Evolutionary conservation across 345 rosid genomes (phyloP).

Genomic region (Noccaea bulbosa): DNA sequence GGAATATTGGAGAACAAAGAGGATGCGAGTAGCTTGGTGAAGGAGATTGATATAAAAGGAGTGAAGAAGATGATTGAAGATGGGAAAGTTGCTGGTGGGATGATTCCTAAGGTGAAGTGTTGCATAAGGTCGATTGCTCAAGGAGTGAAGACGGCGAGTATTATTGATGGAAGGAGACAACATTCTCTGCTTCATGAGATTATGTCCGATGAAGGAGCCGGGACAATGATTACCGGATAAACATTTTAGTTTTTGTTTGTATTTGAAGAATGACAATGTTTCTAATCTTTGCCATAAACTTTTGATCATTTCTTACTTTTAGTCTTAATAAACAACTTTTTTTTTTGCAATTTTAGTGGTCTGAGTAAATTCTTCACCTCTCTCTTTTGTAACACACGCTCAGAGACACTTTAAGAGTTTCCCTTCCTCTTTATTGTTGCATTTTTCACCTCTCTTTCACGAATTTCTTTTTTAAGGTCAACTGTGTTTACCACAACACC

Average conservation of each 20-base stretch:
- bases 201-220: conserved; percentile 92
- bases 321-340: too few species aligned
- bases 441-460: too few species aligned
- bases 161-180: conserved; percentile 81
- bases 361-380: too few species aligned
- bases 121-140: conserved; percentile 84
- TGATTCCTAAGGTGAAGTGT: conserved; percentile 93
- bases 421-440: too few species aligned
- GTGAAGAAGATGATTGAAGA: conserved; percentile 77
- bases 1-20: conserved; percentile 72
- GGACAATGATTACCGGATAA: conserved; percentile 89
- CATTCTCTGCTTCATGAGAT: conserved; percentile 89
- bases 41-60: conserved; percentile 84
- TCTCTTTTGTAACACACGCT: too few species aligned
- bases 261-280: not conserved
- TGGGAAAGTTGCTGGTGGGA: conserved; percentile 83
- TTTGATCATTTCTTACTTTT: too few species aligned
- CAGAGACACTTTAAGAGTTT: too few species aligned
- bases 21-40: conserved; percentile 74
- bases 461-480: too few species aligned
- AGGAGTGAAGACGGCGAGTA: conserved; percentile 90
- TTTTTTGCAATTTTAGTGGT: too few species aligned
- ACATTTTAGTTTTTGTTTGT: conserved; percentile 16
- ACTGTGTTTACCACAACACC: too few species aligned
- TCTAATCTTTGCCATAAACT: too few species aligned